A percentile compares a stretch with the other conserved stretches of the same genome.
Conservation (phyloP, 2,329 filamentous ascomycete genomes). For the Cordyceps javanica region DNA sequence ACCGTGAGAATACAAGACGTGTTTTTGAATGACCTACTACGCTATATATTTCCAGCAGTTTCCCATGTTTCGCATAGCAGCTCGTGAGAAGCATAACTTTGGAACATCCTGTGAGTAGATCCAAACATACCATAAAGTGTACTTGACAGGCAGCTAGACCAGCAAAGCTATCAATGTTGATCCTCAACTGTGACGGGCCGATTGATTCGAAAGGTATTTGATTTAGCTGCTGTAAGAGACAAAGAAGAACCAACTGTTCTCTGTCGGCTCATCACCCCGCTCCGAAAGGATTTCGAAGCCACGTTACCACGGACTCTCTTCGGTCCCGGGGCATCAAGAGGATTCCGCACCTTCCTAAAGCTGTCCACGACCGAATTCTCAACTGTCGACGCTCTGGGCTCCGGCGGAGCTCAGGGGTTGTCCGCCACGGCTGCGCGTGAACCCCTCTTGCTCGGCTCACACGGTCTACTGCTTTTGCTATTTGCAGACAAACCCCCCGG, state of each 20-base stretch:
- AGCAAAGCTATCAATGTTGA: not conserved
- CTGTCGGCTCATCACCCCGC: not conserved
- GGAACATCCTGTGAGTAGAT: no score
- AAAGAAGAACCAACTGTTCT: not conserved
- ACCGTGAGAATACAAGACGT: no score
- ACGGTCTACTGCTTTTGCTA: not conserved
- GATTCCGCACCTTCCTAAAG: not conserved
- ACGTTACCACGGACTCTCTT: conserved; percentile 5
- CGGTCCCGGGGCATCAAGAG: not conserved
- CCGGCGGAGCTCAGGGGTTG: not conserved
- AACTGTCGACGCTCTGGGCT: not conserved
- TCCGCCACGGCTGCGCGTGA: not conserved
- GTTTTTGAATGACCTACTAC: no score
- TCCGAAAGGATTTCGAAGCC: not conserved
- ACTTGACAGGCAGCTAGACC: no score
- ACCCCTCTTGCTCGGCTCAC: not conserved
- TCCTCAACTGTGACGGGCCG: conserved; percentile 6
- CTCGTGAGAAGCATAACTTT: no score
- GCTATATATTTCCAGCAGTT: no score
- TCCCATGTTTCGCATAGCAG: no score
- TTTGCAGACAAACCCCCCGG: not conserved
- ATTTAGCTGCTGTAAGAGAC: not conserved
- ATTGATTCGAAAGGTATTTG: not conserved
- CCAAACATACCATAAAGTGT: no score
- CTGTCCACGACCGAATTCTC: not conserved